Percentiles rank a stretch among this genome's conserved stretches.
phyloP scores from a whole-genome alignment of 169 alveolate genomes.

The Cryptosporidium xiaoi region DNA sequence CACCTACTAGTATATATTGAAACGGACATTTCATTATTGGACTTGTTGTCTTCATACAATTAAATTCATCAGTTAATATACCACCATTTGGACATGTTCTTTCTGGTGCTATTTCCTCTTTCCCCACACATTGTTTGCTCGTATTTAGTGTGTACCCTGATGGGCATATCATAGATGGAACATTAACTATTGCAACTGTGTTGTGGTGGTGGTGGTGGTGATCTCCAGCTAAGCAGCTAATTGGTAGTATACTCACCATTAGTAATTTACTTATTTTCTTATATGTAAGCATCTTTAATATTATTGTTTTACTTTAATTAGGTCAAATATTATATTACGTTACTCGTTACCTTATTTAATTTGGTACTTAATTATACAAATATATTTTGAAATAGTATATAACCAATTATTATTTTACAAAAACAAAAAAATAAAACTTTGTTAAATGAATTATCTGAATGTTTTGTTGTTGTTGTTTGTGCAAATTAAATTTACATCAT shows the following conservation, averaged over 20 bases:
- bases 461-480: neutral
- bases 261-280: neutral
- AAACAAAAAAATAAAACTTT: neutral
- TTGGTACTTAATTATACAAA: neutral
- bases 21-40: constrained; percentile 65
- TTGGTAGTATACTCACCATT: constrained; percentile 25
- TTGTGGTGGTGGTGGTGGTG: constrained; percentile 46
- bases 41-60: constrained; percentile 45
- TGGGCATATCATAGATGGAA: constrained; percentile 59
- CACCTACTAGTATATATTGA: constrained; percentile 53
- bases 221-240: constrained; percentile 47
- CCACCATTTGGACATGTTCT: constrained; percentile 57
- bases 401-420: neutral
- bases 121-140: constrained; percentile 33
- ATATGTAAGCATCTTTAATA: constrained; percentile 1
- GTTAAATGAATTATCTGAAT: neutral
- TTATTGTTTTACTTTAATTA: too few species aligned
- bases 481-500: constrained; percentile 2
- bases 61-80: constrained; percentile 15
- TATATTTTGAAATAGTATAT: neutral
- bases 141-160: constrained; percentile 45
- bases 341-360: neutral
- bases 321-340: too few species aligned
- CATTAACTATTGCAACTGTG: constrained; percentile 49
- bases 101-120: constrained; percentile 42